Conservation (phyloP, 305 asterid genomes). For the Nicotiana rustica region DNA sequence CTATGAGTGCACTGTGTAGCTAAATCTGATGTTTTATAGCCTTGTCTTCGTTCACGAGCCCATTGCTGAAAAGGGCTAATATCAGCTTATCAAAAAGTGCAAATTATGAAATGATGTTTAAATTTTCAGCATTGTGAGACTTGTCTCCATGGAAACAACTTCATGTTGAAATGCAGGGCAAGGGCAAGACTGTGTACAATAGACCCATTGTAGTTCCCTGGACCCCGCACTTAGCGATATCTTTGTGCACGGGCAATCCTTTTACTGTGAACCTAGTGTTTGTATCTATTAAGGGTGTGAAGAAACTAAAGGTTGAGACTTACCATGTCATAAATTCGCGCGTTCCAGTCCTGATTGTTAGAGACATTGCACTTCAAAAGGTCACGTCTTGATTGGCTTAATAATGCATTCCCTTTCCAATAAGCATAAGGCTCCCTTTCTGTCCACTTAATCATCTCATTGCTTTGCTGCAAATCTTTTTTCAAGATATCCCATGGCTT, state of each 20-base stretch:
- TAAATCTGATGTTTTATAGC: slow-evolving; percentile 64
- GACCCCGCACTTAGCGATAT: neutral
- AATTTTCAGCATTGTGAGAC: neutral
- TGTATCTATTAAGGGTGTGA: slow-evolving; percentile 22
- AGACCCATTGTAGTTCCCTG: neutral
- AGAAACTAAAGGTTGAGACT: slow-evolving; percentile 14
- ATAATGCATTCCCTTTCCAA: slow-evolving; percentile 73
- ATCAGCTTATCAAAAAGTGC: slow-evolving; percentile 12
- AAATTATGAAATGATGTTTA: neutral
- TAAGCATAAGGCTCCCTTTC: slow-evolving; percentile 83
- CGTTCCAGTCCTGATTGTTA: slow-evolving; percentile 58
- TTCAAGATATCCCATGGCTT: slow-evolving; percentile 76
- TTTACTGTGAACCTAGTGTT: neutral
- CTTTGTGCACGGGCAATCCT: neutral
- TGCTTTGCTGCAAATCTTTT: slow-evolving; percentile 63
- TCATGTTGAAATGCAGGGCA: neutral
- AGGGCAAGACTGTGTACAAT: neutral
- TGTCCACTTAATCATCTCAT: slow-evolving; percentile 60
- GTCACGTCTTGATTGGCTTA: slow-evolving; percentile 49
- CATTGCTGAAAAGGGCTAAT: slow-evolving; percentile 58
- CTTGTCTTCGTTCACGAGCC: slow-evolving; percentile 61
- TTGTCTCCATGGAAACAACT: neutral
- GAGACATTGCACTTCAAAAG: slow-evolving; percentile 68
- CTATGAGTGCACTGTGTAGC: slow-evolving; percentile 78
- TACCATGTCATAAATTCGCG: slow-evolving; percentile 68